These are phyloP conservation scores for Kodamaea laetipori DNA, from an alignment of 805 yeast genomes.

Conservation along the genomic window DNA sequence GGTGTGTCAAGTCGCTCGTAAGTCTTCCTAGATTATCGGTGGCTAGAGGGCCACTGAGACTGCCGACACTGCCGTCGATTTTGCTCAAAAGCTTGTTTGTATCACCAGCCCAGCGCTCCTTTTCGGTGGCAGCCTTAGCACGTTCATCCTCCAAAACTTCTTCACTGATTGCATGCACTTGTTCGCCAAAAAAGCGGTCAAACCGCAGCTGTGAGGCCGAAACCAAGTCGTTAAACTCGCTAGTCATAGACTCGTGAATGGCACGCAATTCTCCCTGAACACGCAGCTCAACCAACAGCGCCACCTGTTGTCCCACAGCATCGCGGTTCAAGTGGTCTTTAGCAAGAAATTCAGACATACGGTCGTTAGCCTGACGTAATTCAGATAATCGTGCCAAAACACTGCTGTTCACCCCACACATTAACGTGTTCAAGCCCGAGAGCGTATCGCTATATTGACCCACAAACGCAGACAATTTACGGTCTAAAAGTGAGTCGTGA, in stretches of 20 bases:
- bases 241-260: conserved; percentile 6
- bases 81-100: conserved; percentile 2
- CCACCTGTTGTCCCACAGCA: conserved; percentile 1
- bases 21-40: conserved; percentile 1
- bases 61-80: conserved; percentile 2
- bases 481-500: conserved; percentile 11
- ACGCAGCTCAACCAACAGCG: conserved; percentile 6
- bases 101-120: conserved; percentile 8
- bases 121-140: conserved; percentile 3
- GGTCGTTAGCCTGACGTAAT: conserved; percentile 10
- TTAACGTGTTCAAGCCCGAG: conserved; percentile 5
- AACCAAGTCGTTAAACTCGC: conserved; percentile 3
- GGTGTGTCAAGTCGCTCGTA: conserved; percentile 6
- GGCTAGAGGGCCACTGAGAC: conserved; percentile 1
- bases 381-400: conserved; percentile 8
- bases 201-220: conserved; percentile 1
- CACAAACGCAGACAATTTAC: conserved; percentile 14
- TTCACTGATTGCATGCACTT: conserved; percentile 9
- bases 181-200: conserved; percentile 1
- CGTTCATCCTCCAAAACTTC: conserved; percentile 7
- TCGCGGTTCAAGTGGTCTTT: conserved; percentile 8
- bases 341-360: conserved; percentile 8
- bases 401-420: conserved; percentile 1
- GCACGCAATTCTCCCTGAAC: conserved; percentile 5
- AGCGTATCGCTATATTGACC: conserved; percentile 14